Base-by-base conservation (phyloP, 2,329 filamentous ascomycete species). In the Biscogniauxia marginata region DNA sequence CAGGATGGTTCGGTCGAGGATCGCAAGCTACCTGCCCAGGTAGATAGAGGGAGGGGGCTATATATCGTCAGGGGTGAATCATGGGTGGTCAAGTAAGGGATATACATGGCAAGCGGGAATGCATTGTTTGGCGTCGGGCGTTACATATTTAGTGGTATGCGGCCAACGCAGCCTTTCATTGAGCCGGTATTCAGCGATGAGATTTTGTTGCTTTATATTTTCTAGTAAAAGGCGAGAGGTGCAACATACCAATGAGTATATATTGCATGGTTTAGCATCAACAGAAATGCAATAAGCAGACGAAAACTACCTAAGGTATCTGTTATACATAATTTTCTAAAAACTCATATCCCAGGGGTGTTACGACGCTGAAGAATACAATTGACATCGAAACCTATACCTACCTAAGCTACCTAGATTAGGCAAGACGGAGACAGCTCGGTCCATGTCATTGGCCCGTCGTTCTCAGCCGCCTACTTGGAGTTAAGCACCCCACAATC, bases 71-170 rank as follows among this genome's bases (percentile, higher is more conserved):
- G 30, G 30, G 30, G 13, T 34, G 6, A 39, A 16, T 16, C 9
- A 16, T 4, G 9, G 30, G n/a, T 11, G 6, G 30, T 39, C 6
- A 9, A 39, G n/a, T 39, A 39, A 39, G 30, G 30, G 30, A 39
- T 39, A 39, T 39, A 30, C 25, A 30, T 30, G 30, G 30, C 30
- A 39, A 39, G n/a, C 30, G n/a, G n/a, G 13, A 55, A 51, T 44
- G 58, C 60, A 63, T 63, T 48, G 48, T 49, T 16, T 30, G 61
- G 59, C 56, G 61, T 60, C 56, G 39, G 53, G 23, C 22, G 53
- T 20, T 50, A 20, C 47, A 53, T 46, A 23, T 45, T 49, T 56
- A 30, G 55, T 45, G 7, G 55, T 54, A 8, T 39, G 13, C n/a
- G n/a, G 30, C 30, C 13, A 39, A 39, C 13, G 9, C 9, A 39